Percentiles rank a stretch among this genome's conserved stretches.
phyloP scores from a whole-genome alignment of 768 basidiomycete genomes.

The Pilatotrama ljubarskyi region DNA sequence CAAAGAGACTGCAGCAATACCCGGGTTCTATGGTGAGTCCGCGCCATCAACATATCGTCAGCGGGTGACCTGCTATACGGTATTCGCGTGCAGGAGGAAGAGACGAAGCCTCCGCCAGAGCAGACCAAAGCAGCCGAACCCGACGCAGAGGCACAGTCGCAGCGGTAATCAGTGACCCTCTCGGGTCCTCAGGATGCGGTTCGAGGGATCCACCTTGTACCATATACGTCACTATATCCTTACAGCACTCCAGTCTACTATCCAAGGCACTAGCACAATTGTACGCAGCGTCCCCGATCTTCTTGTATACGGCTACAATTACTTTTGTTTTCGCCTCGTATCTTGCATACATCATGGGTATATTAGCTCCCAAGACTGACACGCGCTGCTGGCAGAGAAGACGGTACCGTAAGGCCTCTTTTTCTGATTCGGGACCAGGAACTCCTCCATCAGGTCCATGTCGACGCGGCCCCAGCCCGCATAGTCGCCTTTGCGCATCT shows the following conservation, averaged over 20 bases:
- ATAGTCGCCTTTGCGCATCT: slow-evolving; percentile 32
- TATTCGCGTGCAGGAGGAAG: neutral
- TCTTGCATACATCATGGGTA: slow-evolving; percentile 4
- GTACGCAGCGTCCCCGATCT: neutral
- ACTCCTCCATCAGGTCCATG: slow-evolving; percentile 34
- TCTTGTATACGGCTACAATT: neutral
- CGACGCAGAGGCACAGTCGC: neutral
- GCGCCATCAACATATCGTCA: too few relatives aligned
- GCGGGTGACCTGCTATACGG: too few relatives aligned
- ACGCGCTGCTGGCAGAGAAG: slow-evolving; percentile 7
- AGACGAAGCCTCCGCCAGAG: neutral
- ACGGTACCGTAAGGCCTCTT: slow-evolving; percentile 23
- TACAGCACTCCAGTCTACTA: slow-evolving; percentile 9
- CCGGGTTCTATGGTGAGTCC: neutral
- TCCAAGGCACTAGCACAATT: slow-evolving; percentile 6
- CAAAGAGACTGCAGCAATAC: slow-evolving; percentile 44
- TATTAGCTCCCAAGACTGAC: slow-evolving; percentile 22
- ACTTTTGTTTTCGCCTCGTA: slow-evolving; percentile 14
- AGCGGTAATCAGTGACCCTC: neutral
- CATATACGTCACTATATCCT: neutral
- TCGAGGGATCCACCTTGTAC: neutral
- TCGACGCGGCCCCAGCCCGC: slow-evolving; percentile 31
- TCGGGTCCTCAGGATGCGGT: too few relatives aligned
- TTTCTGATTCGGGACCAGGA: slow-evolving; percentile 30
- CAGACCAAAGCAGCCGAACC: neutral